phyloP scores from a whole-genome alignment of 768 basidiomycete species.

The Trametes cingulata region DNA sequence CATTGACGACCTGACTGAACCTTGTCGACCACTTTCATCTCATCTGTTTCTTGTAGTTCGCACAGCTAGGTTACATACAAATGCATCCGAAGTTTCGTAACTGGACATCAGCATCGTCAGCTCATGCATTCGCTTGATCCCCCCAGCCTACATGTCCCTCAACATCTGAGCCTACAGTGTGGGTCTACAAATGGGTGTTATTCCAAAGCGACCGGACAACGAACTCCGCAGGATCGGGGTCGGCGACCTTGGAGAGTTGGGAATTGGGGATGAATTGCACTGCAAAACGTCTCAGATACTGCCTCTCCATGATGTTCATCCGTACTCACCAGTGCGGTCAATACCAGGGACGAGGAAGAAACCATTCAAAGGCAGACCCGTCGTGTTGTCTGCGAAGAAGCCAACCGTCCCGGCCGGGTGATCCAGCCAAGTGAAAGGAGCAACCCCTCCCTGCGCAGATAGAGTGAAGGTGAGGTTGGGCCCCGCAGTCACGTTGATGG shows the following conservation, averaged over 20 bases:
- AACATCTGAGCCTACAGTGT: too few species aligned
- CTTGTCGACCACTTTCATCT: not conserved
- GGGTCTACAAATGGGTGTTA: not conserved
- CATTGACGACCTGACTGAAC: conserved; percentile 8
- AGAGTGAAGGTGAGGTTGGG: conserved; percentile 48
- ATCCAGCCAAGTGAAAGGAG: conserved; percentile 60
- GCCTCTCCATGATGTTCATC: not conserved
- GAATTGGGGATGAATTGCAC: conserved; percentile 44
- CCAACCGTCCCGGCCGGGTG: conserved; percentile 57
- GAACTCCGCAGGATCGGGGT: conserved; percentile 36
- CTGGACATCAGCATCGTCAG: not conserved
- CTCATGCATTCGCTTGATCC: not conserved
- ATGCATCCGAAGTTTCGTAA: not conserved
- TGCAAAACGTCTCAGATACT: conserved; percentile 19
- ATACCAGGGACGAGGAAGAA: conserved; percentile 57
- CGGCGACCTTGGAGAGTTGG: conserved; percentile 40
- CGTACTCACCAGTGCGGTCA: conserved; percentile 49
- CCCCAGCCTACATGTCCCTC: too few species aligned
- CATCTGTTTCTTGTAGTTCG: not conserved
- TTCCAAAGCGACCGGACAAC: conserved; percentile 1
- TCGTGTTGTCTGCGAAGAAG: conserved; percentile 47
- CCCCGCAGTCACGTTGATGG: conserved; percentile 38
- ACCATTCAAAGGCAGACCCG: conserved; percentile 47
- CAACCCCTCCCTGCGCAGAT: conserved; percentile 55
- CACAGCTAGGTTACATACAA: not conserved